These are phyloP conservation scores for Leucocoprinus birnbaumii DNA, from an alignment of 768 basidiomycete genomes.

Conservation along the genomic window DNA sequence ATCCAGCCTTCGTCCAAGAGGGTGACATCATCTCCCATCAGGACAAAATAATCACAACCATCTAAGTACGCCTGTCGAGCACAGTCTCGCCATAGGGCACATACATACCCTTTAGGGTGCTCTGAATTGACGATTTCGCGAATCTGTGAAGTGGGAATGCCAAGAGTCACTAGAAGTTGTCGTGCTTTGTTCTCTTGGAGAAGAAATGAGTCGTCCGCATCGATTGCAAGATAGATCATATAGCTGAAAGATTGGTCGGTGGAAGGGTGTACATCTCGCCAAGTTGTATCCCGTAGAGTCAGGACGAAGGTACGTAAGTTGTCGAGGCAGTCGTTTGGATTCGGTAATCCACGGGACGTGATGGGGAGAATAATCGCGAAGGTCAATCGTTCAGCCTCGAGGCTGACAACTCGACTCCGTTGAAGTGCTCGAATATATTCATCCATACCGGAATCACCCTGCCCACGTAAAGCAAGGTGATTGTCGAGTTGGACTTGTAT, in stretches of 20 bases:
- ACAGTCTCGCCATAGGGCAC: constrained; percentile 50
- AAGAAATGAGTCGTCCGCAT: constrained; percentile 44
- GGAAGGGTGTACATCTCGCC: constrained; percentile 28
- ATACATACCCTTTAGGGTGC: constrained; percentile 44
- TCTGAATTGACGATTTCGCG: constrained; percentile 33
- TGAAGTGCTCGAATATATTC: constrained; percentile 16
- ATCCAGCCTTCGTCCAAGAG: constrained; percentile 53
- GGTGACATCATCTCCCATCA: constrained; percentile 56
- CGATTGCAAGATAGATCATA: constrained; percentile 51
- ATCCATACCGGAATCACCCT: neutral
- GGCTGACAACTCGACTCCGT: constrained; percentile 35
- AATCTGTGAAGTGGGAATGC: constrained; percentile 25
- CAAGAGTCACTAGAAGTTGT: constrained; percentile 29
- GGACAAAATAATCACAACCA: constrained; percentile 44
- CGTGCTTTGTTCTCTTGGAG: constrained; percentile 26
- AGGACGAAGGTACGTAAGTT: constrained; percentile 39
- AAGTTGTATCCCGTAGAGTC: constrained; percentile 45
- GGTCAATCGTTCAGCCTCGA: constrained; percentile 28
- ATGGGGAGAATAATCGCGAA: constrained; percentile 59
- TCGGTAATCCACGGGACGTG: constrained; percentile 42
- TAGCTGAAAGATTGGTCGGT: neutral
- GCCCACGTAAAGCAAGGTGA: constrained; percentile 14
- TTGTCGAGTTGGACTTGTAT: constrained; percentile 34
- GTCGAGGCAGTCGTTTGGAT: constrained; percentile 35
- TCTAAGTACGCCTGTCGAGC: constrained; percentile 47